Base-by-base conservation (phyloP, 202 grass and related monocot genomes). In the Schoenoplectus tabernaemontani region DNA sequence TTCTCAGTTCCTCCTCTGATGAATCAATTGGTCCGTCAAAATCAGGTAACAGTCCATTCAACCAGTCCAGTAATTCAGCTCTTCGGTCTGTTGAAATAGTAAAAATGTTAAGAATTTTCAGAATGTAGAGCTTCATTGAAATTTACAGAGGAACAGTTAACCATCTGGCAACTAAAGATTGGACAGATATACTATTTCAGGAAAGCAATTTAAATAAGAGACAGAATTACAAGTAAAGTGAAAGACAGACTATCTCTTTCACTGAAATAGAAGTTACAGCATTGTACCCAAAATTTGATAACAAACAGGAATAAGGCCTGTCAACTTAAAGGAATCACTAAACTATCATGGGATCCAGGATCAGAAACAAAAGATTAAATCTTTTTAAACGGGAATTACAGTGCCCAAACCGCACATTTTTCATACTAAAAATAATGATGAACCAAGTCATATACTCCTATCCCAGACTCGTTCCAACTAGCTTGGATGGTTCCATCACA, bases 1-100 rank as follows among this genome's bases (percentile, higher is more conserved):
- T 87, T 68, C 86, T 79, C 58, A 98, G 79, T 78, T 92, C 95
- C 16, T 94, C 91, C 23, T 94, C 88, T 0, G 95, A 90, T 2
- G 91, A 80, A 87, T 98, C 84, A 13, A 54, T 42, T 8, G 86
- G 84, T 57, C 90, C 22, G 53, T 85, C 39, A 28, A 89, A 83
- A 64, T 94, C 91, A 54, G 87, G 89, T 60, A 94, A 59, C 33
- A 98, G 84, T 30, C 82, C 74, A 60, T 85, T 83, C 67, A 98
- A 77, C 95, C 95, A 98, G 33, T 83, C 73, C 10, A 92, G 80
- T 76, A 88, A 70, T 64, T 91, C 87, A 0, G 70, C 75, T 58
- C 84, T 84, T 30, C 76, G 85, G 80, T 89, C 85, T 7, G 82
- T 88, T 97, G 50, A 84, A 86, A 15, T 0, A 57, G 41, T 53